These are phyloP conservation scores for Smallanthus sonchifolius DNA, from an alignment of 129 eudicot species.

Conservation along the genomic window DNA sequence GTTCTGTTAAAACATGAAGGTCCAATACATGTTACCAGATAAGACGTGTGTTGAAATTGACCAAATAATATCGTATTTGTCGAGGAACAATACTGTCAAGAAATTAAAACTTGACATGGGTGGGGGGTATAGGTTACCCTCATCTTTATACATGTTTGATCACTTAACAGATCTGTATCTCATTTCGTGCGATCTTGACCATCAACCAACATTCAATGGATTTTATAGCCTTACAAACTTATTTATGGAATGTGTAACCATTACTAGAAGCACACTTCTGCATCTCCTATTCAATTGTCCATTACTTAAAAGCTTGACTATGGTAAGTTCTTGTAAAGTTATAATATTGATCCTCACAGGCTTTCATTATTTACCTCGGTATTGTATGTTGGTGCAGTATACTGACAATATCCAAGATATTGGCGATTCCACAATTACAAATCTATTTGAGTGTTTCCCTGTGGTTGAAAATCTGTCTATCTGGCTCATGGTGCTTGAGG, in stretches of 20 bases:
- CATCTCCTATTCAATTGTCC: constrained; percentile 9
- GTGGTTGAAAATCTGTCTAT: neutral
- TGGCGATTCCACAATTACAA: neutral
- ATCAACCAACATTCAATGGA: neutral
- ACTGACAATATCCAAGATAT: neutral
- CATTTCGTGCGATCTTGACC: neutral
- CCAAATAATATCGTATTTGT: neutral
- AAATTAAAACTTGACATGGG: neutral
- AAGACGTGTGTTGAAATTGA: constrained; percentile 7
- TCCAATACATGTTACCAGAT: neutral
- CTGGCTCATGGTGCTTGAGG: neutral
- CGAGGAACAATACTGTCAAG: neutral
- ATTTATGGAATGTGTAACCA: neutral
- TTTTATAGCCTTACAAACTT: constrained; percentile 5
- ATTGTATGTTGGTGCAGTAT: neutral
- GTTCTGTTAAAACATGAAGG: constrained; percentile 1
- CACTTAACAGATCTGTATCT: neutral
- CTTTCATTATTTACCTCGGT: neutral
- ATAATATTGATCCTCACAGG: neutral
- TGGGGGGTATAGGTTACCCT: neutral
- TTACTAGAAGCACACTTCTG: neutral
- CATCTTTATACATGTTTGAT: neutral
- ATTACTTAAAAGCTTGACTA: neutral
- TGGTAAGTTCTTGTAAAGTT: neutral
- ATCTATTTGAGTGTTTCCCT: neutral